These are phyloP conservation scores for Fomitopsis serialis DNA, from an alignment of 768 basidiomycete species.

Conservation along the genomic window DNA sequence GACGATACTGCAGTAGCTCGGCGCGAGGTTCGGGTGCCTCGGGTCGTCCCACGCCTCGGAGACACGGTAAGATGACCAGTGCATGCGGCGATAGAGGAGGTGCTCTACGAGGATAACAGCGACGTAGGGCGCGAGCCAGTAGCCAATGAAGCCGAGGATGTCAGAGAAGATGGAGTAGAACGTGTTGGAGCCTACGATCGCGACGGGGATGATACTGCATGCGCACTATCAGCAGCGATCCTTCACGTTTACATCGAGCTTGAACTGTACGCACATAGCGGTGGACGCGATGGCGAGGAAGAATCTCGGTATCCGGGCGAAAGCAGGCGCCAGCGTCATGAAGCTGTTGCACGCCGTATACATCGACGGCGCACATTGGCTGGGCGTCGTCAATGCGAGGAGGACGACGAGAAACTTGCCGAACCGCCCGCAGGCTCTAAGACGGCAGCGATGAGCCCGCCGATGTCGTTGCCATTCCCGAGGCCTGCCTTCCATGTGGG, in stretches of 20 bases:
- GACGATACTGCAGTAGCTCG: constrained; percentile 33
- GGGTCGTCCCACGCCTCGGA: constrained; percentile 32
- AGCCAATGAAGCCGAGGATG: constrained; percentile 39
- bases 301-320: constrained; percentile 37
- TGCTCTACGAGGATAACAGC: constrained; percentile 40
- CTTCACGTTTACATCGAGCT: neutral
- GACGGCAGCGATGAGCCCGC: constrained; percentile 40
- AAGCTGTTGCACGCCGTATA: constrained; percentile 49
- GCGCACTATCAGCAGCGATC: too few species aligned
- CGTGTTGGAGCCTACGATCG: constrained; percentile 37
- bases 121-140: constrained; percentile 35
- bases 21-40: constrained; percentile 29
- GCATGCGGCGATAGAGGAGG: constrained; percentile 33
- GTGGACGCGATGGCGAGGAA: constrained; percentile 41
- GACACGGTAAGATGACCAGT: constrained; percentile 31
- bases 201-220: constrained; percentile 37
- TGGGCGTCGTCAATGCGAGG: constrained; percentile 43
- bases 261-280: constrained; percentile 30
- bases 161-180: constrained; percentile 43
- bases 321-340: constrained; percentile 32
- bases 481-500: constrained; percentile 37
- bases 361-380: constrained; percentile 53
- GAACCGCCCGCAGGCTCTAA: constrained; percentile 33
- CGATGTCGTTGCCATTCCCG: constrained; percentile 33
- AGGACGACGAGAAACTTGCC: constrained; percentile 41